Evolutionary conservation across 2,329 filamentous ascomycete species (phyloP), one percentile per base, ranked within the genome.

Genomic region (Esteya vermicola): DNA sequence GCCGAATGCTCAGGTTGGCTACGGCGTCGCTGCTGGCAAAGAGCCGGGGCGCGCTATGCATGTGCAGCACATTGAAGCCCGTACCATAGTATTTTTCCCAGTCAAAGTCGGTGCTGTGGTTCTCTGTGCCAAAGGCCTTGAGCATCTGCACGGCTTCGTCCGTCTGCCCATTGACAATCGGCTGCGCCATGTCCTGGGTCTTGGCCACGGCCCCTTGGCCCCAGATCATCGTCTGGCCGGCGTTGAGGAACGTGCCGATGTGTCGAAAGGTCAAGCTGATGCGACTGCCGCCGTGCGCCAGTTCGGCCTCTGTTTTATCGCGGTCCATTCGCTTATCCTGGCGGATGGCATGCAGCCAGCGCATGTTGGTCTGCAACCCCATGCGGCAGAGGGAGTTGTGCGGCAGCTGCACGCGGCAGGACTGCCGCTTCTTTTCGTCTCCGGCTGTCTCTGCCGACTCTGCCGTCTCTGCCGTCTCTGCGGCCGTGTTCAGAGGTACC

Each of bases 291-390:
- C 64, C 65, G 51, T 74, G 85, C 0, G 82, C 81, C 31, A 77
- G 69, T 55, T 96, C 89, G 6, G 72, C 71, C 0, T 64, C 49
- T 0, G 72, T 68, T 57, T 89, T 88, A 47, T 88, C 81, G 2
- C 64, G 60, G 1, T 65, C 59, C 1, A 72, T 63, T 21, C 91
- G 75, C 55, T 88, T 93, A 59, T 98, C 91, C 33, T 82, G 76
- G 37, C 81, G 78, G 54, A 98, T 95, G n/a, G 78, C 78, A 60
- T 98, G 91, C 10, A 95, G 70, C 85, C 88, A 96, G 49, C 76
- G 72, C 60, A 72, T 75, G 54, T 98, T 98, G 1, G 86, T 93
- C 30, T 65, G 56, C 16, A 85, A 65, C 4, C 88, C 88, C 57
- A 96, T 79, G 35, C 81, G 70, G 52, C 88, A 86, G 47, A 95